Evolutionary conservation across 495 filamentous ascomycete genomes (phyloP).

Genomic region (Glarea lozoyensis): DNA sequence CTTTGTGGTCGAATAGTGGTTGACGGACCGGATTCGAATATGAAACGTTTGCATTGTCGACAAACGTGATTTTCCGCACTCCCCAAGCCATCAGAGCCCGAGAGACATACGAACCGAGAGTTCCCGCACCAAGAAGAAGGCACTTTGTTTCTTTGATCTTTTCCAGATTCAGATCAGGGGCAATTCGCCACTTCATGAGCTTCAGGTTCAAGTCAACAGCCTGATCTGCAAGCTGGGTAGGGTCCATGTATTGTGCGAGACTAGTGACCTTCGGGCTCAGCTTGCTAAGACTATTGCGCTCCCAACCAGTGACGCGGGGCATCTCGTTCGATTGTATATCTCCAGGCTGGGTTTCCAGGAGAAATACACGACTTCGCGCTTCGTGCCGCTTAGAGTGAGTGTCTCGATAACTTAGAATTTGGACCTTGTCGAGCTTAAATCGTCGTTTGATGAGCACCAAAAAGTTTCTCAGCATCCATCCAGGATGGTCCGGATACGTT

Average conservation of each 20-base stretch:
- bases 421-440: slow-evolving; percentile 67
- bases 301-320: slow-evolving; percentile 92
- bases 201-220: slow-evolving; percentile 97
- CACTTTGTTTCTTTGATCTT: slow-evolving; percentile 86
- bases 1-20: slow-evolving; percentile 80
- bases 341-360: slow-evolving; percentile 39
- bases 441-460: slow-evolving; percentile 76
- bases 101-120: slow-evolving; percentile 86
- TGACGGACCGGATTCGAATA: slow-evolving; percentile 98
- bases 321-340: slow-evolving; percentile 17
- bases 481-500: slow-evolving; percentile 74
- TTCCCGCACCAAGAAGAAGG: slow-evolving; percentile 89
- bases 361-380: slow-evolving; percentile 69
- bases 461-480: slow-evolving; percentile 89
- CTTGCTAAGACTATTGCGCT: slow-evolving; percentile 70
- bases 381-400: slow-evolving; percentile 64
- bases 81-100: slow-evolving; percentile 92
- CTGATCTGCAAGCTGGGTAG: slow-evolving; percentile 75
- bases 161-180: slow-evolving; percentile 78
- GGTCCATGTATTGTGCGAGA: slow-evolving; percentile 87
- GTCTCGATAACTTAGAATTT: slow-evolving; percentile 87
- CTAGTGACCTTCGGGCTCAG: slow-evolving; percentile 66
- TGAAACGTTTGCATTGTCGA: slow-evolving; percentile 88
- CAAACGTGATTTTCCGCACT: slow-evolving; percentile 90
- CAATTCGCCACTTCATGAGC: slow-evolving; percentile 97